Percentiles rank a stretch among this genome's conserved stretches.
Evolutionary conservation across 805 yeast genomes (phyloP).

Genomic region (Citeromyces nyonsensis): DNA sequence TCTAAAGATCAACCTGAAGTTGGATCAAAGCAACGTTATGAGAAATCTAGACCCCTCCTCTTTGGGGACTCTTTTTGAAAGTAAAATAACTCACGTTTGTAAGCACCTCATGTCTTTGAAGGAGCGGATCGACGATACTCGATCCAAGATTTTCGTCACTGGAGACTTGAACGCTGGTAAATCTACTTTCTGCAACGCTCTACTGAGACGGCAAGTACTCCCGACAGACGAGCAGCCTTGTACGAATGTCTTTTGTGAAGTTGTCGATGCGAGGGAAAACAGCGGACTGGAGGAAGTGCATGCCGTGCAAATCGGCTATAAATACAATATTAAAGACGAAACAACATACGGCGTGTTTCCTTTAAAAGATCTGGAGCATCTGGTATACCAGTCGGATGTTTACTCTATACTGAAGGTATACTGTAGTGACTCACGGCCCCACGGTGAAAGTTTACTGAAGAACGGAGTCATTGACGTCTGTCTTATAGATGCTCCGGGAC

Average conservation of each 20-base stretch:
- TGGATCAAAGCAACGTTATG: constrained; percentile 25
- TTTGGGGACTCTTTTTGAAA: constrained; percentile 52
- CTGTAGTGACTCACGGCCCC: constrained; percentile 58
- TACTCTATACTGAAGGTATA: constrained; percentile 69
- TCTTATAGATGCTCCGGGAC: constrained; percentile 93
- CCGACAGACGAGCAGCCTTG: constrained; percentile 99
- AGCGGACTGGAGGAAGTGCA: constrained; percentile 78
- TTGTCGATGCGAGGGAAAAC: constrained; percentile 70
- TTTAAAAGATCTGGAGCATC: constrained; percentile 41
- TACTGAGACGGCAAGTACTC: constrained; percentile 57
- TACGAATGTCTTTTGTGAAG: constrained; percentile 92
- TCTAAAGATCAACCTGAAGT: constrained; percentile 44
- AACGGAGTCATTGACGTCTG: constrained; percentile 90
- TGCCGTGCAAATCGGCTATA: constrained; percentile 52
- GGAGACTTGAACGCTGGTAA: constrained; percentile 97
- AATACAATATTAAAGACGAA: constrained; percentile 39
- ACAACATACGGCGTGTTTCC: constrained; percentile 44
- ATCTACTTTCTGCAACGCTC: constrained; percentile 87
- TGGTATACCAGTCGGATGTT: constrained; percentile 61
- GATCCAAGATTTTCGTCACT: constrained; percentile 88
- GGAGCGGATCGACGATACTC: constrained; percentile 78
- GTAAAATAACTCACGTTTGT: constrained; percentile 46
- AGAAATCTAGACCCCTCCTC: constrained; percentile 51
- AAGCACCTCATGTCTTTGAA: constrained; percentile 58
- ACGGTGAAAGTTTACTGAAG: constrained; percentile 54